Evolutionary conservation across 169 alveolate genomes (phyloP).

Genomic region (Plasmodium falciparum): DNA sequence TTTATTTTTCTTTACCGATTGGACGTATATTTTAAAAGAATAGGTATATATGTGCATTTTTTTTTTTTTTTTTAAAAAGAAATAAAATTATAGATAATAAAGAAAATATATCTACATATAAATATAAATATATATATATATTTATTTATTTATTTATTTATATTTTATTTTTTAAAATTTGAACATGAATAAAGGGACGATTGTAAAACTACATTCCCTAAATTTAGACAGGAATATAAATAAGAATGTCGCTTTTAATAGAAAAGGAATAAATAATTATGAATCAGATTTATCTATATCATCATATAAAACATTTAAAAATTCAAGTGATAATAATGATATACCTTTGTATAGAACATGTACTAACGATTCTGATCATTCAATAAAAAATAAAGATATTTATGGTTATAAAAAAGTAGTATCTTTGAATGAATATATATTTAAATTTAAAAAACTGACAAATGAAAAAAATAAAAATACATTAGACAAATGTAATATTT

Average conservation of each 20-base stretch:
- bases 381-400: conserved; percentile 32
- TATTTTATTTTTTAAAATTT: too few relatives aligned
- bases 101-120: too few relatives aligned
- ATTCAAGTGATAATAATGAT: conserved; percentile 17
- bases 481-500: conserved; percentile 15
- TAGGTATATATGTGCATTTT: background rate
- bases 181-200: conserved; percentile 13
- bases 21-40: too few relatives aligned
- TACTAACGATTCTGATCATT: conserved; percentile 19
- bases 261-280: background rate
- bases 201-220: conserved; percentile 18
- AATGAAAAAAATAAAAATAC: background rate
- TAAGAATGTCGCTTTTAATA: background rate
- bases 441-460: conserved; percentile 21
- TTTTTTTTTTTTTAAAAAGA: background rate
- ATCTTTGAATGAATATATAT: conserved; percentile 41
- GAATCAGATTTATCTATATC: conserved; percentile 18
- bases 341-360: conserved; percentile 16
- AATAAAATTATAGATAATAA: background rate
- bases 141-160: too few relatives aligned
- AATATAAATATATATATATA: too few relatives aligned
- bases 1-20: too few relatives aligned
- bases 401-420: conserved; percentile 28
- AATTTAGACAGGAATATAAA: conserved; percentile 10
- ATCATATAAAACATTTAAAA: conserved; percentile 2